phyloP scores from a whole-genome alignment of 305 asterid species.

The Solanum aculeatissimum region DNA sequence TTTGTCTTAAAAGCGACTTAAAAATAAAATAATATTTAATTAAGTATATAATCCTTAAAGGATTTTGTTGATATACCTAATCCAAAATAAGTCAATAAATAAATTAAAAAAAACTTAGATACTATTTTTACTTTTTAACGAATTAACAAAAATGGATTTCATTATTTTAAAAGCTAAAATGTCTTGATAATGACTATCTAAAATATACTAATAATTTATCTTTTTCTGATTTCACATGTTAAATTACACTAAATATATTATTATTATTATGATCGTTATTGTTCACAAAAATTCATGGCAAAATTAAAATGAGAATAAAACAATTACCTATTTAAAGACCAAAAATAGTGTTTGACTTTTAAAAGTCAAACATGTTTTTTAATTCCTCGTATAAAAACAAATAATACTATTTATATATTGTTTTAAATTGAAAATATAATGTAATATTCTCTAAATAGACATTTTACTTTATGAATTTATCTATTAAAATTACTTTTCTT shows the following conservation, averaged over 20 bases:
- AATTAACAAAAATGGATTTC: background rate
- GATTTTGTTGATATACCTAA: conserved; percentile 1
- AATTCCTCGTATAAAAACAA: background rate
- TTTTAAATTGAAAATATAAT: background rate
- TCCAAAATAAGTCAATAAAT: background rate
- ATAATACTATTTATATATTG: background rate
- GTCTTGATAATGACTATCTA: background rate
- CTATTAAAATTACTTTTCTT: background rate
- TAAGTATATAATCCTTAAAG: background rate
- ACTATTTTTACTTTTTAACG: background rate
- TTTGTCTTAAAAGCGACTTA: background rate
- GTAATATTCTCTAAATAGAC: background rate
- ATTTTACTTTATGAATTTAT: background rate
- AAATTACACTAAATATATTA: too few species aligned
- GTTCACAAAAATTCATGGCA: too few species aligned
- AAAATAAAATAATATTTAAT: background rate
- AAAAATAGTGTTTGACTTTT: background rate
- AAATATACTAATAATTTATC: too few species aligned
- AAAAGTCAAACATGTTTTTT: background rate
- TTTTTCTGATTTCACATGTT: too few species aligned
- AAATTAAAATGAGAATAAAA: too few species aligned
- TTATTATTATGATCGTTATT: too few species aligned
- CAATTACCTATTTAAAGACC: too few species aligned
- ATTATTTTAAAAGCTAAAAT: background rate
- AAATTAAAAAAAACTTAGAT: background rate